phyloP scores from a whole-genome alignment of 2,329 filamentous ascomycete species.

The Bipolaris gigantea region DNA sequence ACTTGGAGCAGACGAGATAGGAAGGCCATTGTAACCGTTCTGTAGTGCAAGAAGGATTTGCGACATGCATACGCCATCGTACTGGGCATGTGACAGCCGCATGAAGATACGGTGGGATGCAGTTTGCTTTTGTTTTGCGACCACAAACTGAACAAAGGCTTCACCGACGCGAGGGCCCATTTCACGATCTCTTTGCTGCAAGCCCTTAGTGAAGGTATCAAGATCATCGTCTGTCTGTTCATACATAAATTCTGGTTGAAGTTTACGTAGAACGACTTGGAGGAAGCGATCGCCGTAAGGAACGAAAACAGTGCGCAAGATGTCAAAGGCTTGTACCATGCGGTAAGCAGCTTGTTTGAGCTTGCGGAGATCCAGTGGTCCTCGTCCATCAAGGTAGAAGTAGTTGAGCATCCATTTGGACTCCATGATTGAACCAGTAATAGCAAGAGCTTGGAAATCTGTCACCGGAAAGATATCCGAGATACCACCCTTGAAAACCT shows the following conservation, averaged over 20 bases:
- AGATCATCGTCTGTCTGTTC: constrained; percentile 36
- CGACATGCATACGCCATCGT: constrained; percentile 39
- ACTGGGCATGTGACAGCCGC: constrained; percentile 41
- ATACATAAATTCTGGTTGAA: constrained; percentile 37
- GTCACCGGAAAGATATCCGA: constrained; percentile 39
- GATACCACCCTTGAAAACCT: constrained; percentile 43
- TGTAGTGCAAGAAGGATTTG: constrained; percentile 35
- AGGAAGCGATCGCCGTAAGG: constrained; percentile 39
- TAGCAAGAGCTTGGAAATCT: constrained; percentile 40
- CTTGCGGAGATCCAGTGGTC: constrained; percentile 36
- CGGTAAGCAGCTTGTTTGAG: constrained; percentile 37
- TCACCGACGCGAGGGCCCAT: constrained; percentile 35
- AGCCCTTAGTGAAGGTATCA: constrained; percentile 32
- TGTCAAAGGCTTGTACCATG: constrained; percentile 39
- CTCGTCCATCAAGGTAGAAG: constrained; percentile 38
- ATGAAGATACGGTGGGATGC: constrained; percentile 38
- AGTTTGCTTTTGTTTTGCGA: constrained; percentile 36
- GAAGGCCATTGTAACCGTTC: constrained; percentile 38
- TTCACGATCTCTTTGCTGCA: constrained; percentile 35
- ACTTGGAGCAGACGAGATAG: constrained; percentile 35
- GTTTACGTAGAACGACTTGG: constrained; percentile 37
- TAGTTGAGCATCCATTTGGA: constrained; percentile 44
- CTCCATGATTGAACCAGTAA: constrained; percentile 39
- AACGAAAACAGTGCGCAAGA: constrained; percentile 42
- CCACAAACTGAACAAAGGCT: constrained; percentile 37